Evolutionary conservation across 768 basidiomycete species (phyloP).

Genomic region (Tylopilus intermedius): DNA sequence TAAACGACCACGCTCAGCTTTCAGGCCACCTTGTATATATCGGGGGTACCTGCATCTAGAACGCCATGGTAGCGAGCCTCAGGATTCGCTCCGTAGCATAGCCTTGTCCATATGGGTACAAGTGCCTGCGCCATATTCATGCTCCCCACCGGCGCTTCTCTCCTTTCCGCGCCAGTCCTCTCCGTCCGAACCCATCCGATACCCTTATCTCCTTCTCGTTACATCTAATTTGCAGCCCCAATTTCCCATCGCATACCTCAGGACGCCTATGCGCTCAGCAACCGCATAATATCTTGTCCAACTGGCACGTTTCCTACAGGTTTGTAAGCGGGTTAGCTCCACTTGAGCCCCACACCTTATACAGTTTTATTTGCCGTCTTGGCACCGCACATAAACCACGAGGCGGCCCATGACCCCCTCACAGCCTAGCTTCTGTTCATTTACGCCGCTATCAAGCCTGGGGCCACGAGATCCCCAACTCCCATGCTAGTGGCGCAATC

Average conservation of each 20-base stretch:
- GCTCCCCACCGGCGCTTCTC: conserved; percentile 10
- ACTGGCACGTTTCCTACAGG: not conserved
- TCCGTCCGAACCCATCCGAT: conserved; percentile 22
- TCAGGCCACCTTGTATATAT: conserved; percentile 26
- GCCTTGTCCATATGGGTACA: conserved; percentile 6
- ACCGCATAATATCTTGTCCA: not conserved
- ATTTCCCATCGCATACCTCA: not conserved
- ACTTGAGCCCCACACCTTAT: not conserved
- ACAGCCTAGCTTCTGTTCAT: not conserved
- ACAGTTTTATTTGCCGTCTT: not conserved
- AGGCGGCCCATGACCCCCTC: conserved; percentile 6
- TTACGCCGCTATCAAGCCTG: conserved; percentile 10
- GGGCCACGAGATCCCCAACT: not conserved
- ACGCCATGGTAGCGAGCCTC: conserved; percentile 9
- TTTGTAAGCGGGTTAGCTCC: not conserved
- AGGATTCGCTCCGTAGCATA: conserved; percentile 23
- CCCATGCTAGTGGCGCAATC: not conserved
- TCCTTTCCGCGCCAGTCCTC: not conserved
- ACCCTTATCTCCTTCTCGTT: conserved; percentile 3
- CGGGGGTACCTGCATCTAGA: conserved; percentile 15
- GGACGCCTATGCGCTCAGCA: not conserved
- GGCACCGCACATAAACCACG: conserved; percentile 7
- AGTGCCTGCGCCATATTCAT: conserved; percentile 7
- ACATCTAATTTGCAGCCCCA: not conserved
- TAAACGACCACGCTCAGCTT: conserved; percentile 24